Evolutionary conservation across 495 filamentous ascomycete genomes (phyloP).

Genomic region (Talaromyces adpressus): DNA sequence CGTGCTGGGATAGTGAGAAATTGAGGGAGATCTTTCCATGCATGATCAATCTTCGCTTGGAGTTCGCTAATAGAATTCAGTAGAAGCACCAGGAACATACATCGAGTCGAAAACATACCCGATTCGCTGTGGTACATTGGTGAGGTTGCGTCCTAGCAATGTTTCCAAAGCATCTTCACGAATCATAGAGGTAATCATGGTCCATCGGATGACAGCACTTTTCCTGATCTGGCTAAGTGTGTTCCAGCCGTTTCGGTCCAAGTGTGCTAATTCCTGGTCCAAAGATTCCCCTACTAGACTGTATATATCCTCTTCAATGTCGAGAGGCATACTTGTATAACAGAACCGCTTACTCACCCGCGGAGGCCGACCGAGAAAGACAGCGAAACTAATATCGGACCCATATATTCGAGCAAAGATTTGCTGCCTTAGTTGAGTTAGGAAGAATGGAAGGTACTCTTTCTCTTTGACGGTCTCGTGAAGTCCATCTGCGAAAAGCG

Average conservation of each 20-base stretch:
- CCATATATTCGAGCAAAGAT: slow-evolving; percentile 36
- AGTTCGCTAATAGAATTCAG: slow-evolving; percentile 2
- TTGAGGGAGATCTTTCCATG: slow-evolving; percentile 7
- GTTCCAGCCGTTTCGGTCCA: slow-evolving; percentile 9
- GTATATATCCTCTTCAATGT: slow-evolving; percentile 7
- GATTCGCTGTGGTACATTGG: slow-evolving; percentile 8
- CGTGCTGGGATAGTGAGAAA: slow-evolving; percentile 4
- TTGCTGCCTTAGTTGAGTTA: slow-evolving; percentile 28
- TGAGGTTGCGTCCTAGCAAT: slow-evolving; percentile 5
- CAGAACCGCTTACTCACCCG: slow-evolving; percentile 36
- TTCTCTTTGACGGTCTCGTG: slow-evolving; percentile 31
- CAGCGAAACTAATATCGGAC: slow-evolving; percentile 38
- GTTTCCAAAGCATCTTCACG: slow-evolving; percentile 7
- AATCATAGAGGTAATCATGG: slow-evolving; percentile 9
- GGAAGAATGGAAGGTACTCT: slow-evolving; percentile 22
- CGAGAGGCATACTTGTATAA: slow-evolving; percentile 9
- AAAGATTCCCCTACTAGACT: slow-evolving; percentile 1
- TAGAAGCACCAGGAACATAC: not conserved
- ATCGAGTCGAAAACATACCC: not conserved
- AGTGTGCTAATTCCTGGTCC: slow-evolving; percentile 4
- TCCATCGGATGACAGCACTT: slow-evolving; percentile 8
- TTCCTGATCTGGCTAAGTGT: slow-evolving; percentile 8
- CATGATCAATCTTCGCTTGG: slow-evolving; percentile 5
- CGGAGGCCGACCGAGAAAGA: slow-evolving; percentile 38
- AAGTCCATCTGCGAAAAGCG: slow-evolving; percentile 36